These are phyloP conservation scores for Nitzschia sp. DNA, from an alignment of 108 stramenopile species.

Conservation along the genomic window DNA sequence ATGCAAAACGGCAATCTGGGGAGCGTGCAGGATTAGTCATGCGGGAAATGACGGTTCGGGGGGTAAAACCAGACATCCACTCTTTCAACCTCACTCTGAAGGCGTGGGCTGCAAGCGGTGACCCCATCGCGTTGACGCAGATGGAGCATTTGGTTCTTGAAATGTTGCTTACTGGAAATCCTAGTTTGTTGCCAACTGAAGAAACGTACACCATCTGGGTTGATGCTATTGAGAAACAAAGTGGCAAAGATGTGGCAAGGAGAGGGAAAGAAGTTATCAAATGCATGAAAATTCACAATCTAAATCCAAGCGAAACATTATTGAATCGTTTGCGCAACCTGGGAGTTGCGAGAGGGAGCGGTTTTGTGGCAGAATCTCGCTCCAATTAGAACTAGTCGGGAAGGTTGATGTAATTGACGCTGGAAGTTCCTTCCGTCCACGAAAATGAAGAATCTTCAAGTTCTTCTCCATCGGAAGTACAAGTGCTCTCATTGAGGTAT, in stretches of 20 bases:
- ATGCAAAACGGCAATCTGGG: conserved; percentile 23
- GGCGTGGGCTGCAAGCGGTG: conserved; percentile 38
- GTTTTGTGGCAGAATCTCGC: too few relatives aligned
- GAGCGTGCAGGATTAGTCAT: conserved; percentile 34
- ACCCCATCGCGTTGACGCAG: conserved; percentile 26
- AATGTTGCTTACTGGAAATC: conserved; percentile 31
- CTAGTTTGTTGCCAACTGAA: conserved; percentile 35
- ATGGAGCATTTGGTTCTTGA: conserved; percentile 38
- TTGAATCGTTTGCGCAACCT: too few relatives aligned
- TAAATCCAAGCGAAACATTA: conserved; percentile 27
- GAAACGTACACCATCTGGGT: conserved; percentile 54
- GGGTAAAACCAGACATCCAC: conserved; percentile 20
- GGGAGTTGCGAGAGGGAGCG: too few relatives aligned
- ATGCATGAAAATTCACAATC: conserved; percentile 40
- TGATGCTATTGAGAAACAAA: conserved; percentile 48
- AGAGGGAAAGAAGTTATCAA: conserved; percentile 30
- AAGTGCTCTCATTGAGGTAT: not conserved
- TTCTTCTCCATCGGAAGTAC: not conserved
- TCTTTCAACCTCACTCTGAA: conserved; percentile 37
- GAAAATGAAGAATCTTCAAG: conserved; percentile 1
- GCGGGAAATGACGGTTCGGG: conserved; percentile 31
- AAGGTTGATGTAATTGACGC: not conserved
- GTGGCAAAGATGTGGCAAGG: conserved; percentile 13
- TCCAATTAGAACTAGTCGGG: too few relatives aligned
- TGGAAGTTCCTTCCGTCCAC: conserved; percentile 1